Percentiles rank a stretch among this genome's conserved stretches.
Evolutionary conservation across 805 yeast genomes (phyloP).

Genomic region (Yarrowia sp.): DNA sequence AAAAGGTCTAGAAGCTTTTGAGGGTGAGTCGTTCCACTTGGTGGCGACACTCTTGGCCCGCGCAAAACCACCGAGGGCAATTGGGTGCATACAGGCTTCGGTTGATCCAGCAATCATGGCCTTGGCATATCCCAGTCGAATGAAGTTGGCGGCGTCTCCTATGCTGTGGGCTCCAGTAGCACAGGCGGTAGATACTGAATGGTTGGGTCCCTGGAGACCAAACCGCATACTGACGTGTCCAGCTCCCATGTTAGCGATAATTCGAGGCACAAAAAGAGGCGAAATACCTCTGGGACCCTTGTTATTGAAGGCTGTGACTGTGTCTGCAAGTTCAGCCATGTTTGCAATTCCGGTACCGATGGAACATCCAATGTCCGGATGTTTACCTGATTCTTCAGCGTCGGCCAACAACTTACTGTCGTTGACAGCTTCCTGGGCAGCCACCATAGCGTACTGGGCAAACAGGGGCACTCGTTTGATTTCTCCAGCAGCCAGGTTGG

Average conservation of each 20-base stretch:
- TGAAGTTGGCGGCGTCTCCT: slow-evolving; percentile 87
- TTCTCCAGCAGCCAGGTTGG: slow-evolving; percentile 46
- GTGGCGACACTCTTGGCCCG: slow-evolving; percentile 79
- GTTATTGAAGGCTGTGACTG: slow-evolving; percentile 48
- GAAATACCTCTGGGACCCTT: slow-evolving; percentile 67
- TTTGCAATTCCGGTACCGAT: slow-evolving; percentile 94
- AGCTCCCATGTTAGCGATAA: slow-evolving; percentile 89
- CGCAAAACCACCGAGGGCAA: slow-evolving; percentile 86
- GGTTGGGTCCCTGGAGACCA: slow-evolving; percentile 80
- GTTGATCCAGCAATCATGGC: slow-evolving; percentile 94
- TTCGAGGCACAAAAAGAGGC: slow-evolving; percentile 81
- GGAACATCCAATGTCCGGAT: slow-evolving; percentile 53
- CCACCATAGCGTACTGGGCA: slow-evolving; percentile 73
- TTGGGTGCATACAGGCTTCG: slow-evolving; percentile 81
- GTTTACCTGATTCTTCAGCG: slow-evolving; percentile 29
- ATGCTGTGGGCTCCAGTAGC: slow-evolving; percentile 93
- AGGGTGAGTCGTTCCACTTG: slow-evolving; percentile 57
- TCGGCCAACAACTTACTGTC: slow-evolving; percentile 54
- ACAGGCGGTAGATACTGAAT: slow-evolving; percentile 89
- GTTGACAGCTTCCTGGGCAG: slow-evolving; percentile 70
- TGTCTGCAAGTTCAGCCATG: slow-evolving; percentile 65
- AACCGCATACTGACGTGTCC: slow-evolving; percentile 81
- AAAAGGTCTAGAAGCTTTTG: slow-evolving; percentile 78
- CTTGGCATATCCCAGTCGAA: slow-evolving; percentile 73
- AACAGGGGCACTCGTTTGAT: slow-evolving; percentile 64